Conservation (phyloP, 208 protist species). For the Acanthamoeba culbertsoni region DNA sequence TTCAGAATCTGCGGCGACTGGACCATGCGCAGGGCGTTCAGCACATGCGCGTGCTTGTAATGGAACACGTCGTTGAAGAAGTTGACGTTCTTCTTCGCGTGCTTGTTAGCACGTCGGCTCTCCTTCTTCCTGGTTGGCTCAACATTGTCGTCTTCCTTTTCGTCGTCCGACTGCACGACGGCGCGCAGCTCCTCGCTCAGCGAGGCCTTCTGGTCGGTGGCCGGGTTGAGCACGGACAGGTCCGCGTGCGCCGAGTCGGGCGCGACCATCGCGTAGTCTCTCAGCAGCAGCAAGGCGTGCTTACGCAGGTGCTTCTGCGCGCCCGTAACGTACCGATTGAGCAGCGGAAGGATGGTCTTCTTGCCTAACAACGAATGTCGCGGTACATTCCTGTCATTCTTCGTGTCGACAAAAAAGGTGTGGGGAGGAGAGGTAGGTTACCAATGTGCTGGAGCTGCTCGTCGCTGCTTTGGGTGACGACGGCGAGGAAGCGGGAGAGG, state of each 20-base stretch:
- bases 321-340: neutral
- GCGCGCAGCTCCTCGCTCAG: neutral
- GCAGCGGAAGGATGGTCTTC: constrained; percentile 31
- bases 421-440: neutral
- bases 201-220: neutral
- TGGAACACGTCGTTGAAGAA: constrained; percentile 58
- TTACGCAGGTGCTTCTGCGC: neutral
- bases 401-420: neutral
- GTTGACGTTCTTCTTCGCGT: neutral
- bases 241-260: neutral
- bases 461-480: neutral
- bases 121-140: neutral
- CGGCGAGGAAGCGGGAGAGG: constrained; percentile 16
- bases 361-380: neutral
- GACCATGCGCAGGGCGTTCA: constrained; percentile 46
- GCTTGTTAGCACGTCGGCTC: neutral
- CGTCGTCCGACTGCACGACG: neutral
- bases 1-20: neutral
- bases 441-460: neutral
- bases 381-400: neutral
- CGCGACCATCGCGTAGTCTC: neutral
- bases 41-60: neutral
- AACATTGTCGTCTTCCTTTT: neutral
- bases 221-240: neutral
- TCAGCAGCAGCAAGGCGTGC: neutral